These are phyloP conservation scores for Paramyrothecium roridum DNA, from an alignment of 2,329 filamentous ascomycete species.

Conservation along the genomic window DNA sequence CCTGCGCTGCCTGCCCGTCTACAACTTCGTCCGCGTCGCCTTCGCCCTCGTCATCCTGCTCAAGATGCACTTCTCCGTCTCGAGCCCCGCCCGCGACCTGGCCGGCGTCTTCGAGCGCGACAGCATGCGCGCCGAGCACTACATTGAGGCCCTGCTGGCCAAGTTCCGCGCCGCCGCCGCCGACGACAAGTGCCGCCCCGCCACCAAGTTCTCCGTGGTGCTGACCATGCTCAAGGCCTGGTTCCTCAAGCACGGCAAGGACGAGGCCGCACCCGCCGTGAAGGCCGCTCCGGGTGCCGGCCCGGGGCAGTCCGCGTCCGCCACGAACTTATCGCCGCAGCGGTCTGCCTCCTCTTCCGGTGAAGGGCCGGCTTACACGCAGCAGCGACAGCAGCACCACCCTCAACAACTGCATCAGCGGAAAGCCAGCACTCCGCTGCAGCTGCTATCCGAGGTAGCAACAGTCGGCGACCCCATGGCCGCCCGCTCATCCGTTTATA, in stretches of 20 bases:
- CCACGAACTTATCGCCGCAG: neutral
- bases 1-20: conserved; percentile 65
- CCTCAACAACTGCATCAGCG: conserved; percentile 11
- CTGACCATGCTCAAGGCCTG: conserved; percentile 67
- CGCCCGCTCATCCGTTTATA: conserved; percentile 13
- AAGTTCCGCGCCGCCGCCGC: conserved; percentile 64
- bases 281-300: conserved; percentile 6
- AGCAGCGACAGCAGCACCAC: conserved; percentile 7
- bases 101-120: conserved; percentile 67
- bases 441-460: conserved; percentile 56
- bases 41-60: conserved; percentile 71
- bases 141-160: conserved; percentile 67
- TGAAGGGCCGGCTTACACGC: neutral
- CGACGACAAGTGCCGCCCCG: conserved; percentile 61
- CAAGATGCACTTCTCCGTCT: conserved; percentile 69
- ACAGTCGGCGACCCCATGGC: conserved; percentile 33
- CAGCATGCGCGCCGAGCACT: conserved; percentile 61
- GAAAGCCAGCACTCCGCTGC: conserved; percentile 49
- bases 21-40: conserved; percentile 68
- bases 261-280: too few species aligned
- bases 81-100: conserved; percentile 61
- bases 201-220: conserved; percentile 68
- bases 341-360: neutral
- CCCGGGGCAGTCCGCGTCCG: neutral
- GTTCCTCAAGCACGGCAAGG: conserved; percentile 54